phyloP scores from a whole-genome alignment of 2,329 filamentous ascomycete genomes.

The Leptographium procerum region DNA sequence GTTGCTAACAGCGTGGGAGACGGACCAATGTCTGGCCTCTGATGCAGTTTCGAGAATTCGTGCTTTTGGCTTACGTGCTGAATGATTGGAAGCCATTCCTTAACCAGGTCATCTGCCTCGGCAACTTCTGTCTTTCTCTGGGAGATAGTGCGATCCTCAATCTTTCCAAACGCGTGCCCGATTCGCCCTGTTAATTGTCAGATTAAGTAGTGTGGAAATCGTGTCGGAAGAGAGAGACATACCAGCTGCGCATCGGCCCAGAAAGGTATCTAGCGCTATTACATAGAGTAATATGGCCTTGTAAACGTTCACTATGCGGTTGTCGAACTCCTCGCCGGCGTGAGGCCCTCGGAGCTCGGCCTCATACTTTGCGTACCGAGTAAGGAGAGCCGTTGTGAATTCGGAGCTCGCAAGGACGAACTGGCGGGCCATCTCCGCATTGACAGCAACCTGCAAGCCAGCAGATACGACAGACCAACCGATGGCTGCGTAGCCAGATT shows the following conservation, averaged over 20 bases:
- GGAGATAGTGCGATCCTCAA: not conserved
- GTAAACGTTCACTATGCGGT: not conserved
- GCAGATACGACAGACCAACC: not conserved
- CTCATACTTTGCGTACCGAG: not conserved
- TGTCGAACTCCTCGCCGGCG: not conserved
- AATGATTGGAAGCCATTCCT: not conserved
- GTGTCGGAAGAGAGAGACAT: not conserved
- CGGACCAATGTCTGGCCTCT: not conserved
- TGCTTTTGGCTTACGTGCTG: not conserved
- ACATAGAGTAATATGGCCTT: not conserved
- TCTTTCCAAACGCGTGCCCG: not conserved
- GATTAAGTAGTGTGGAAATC: not conserved
- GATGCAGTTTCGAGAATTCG: not conserved
- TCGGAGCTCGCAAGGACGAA: conserved; percentile 1
- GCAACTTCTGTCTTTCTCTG: not conserved
- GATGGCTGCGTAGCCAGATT: conserved; percentile 1
- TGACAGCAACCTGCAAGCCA: not conserved
- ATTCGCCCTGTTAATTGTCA: not conserved
- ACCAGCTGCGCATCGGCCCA: not conserved
- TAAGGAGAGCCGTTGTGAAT: not conserved
- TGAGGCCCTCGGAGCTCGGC: not conserved
- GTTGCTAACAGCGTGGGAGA: too few species aligned
- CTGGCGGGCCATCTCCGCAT: not conserved
- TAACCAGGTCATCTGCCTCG: not conserved
- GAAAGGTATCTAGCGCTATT: not conserved